A percentile compares a stretch with the other conserved stretches of the same genome.
These are phyloP conservation scores for Erysimum cheiri DNA, from an alignment of 441 rosid species.

Conservation along the genomic window DNA sequence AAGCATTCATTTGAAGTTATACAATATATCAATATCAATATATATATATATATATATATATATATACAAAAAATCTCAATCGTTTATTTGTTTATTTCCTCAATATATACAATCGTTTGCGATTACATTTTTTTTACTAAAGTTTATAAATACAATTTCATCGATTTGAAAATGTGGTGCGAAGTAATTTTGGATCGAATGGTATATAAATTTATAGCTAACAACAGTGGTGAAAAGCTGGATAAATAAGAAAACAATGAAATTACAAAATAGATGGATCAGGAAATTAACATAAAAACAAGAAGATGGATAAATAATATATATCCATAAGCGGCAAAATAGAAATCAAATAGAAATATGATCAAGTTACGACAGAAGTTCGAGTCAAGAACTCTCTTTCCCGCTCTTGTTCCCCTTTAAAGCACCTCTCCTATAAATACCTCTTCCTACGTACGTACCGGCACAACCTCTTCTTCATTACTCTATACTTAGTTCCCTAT, in stretches of 20 bases:
- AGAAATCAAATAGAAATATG: background rate
- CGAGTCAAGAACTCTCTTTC: conserved; percentile 16
- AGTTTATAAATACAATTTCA: background rate
- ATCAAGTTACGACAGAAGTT: conserved; percentile 33
- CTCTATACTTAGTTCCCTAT: conserved; percentile 1
- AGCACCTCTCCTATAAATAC: conserved; percentile 11
- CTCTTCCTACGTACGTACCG: background rate
- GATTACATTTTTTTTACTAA: background rate
- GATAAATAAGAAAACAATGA: background rate
- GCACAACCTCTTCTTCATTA: background rate
- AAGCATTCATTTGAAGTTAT: too few species aligned
- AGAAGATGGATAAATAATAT: background rate
- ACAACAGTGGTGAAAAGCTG: background rate
- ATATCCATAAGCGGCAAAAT: conserved; percentile 9
- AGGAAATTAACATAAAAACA: background rate
- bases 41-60: too few species aligned
- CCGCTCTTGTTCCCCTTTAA: conserved; percentile 29
- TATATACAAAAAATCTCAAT: too few species aligned
- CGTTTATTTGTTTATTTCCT: too few species aligned
- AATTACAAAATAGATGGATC: background rate
- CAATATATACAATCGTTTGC: too few species aligned
- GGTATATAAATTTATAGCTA: background rate
- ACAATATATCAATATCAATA: too few species aligned
- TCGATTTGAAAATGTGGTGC: background rate
- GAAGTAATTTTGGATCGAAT: background rate